These are phyloP conservation scores for Kockovaella imperatae DNA, from an alignment of 768 basidiomycete species.

Conservation along the genomic window DNA sequence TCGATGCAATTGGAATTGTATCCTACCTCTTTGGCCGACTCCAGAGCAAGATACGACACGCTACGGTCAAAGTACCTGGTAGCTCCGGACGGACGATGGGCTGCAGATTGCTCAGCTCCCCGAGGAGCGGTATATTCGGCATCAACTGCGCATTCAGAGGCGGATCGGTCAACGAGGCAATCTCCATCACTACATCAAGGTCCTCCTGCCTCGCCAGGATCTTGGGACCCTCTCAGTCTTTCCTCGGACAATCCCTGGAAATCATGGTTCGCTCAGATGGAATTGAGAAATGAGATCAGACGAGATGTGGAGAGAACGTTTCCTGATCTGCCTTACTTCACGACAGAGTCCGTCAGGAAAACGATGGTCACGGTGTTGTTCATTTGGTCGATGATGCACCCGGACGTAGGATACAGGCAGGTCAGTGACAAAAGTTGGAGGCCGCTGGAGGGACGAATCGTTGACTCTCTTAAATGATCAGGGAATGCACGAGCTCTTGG, in stretches of 20 bases:
- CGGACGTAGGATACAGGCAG: conserved; percentile 85
- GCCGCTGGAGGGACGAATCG: not conserved
- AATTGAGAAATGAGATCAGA: conserved; percentile 76
- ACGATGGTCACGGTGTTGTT: conserved; percentile 82
- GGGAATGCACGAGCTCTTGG: conserved; percentile 96
- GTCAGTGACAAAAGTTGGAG: conserved; percentile 6
- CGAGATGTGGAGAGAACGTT: conserved; percentile 98
- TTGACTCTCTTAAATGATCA: conserved; percentile 2
- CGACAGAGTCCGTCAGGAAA: conserved; percentile 62
- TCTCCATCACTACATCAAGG: not conserved
- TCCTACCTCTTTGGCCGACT: conserved; percentile 7
- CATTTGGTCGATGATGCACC: conserved; percentile 68
- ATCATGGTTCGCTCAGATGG: conserved; percentile 82
- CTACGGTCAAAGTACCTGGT: conserved; percentile 34
- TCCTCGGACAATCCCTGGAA: conserved; percentile 80
- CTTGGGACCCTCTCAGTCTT: conserved; percentile 41
- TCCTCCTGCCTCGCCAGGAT: not conserved
- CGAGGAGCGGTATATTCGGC: no score
- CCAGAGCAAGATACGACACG: conserved; percentile 20
- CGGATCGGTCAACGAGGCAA: not conserved
- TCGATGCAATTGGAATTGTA: conserved; percentile 31
- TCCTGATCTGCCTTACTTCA: conserved; percentile 91
- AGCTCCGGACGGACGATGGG: conserved; percentile 44
- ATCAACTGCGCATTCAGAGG: not conserved
- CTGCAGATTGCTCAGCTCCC: conserved; percentile 35